Percentiles rank a stretch among this genome's conserved stretches.
These are phyloP conservation scores for Rhytidiadelphus loreus DNA, from an alignment of 225 moss, liverwort and hornwort genomes.

Conservation along the genomic window DNA sequence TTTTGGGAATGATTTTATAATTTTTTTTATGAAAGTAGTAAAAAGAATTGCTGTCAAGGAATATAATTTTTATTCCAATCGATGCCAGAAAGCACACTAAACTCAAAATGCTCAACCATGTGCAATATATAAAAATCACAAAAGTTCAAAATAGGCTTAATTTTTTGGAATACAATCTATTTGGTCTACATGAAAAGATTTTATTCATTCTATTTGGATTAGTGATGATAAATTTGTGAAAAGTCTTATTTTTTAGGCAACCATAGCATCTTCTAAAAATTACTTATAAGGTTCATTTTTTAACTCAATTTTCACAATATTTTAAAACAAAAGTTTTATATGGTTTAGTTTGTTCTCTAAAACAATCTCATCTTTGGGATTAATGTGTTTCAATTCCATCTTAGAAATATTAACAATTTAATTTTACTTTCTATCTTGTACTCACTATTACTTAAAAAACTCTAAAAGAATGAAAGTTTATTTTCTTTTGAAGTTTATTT, in stretches of 20 bases:
- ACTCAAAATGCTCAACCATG: background rate
- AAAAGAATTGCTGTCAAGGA: background rate
- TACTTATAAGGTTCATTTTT: background rate
- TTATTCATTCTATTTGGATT: background rate
- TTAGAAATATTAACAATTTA: background rate
- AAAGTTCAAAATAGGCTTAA: background rate
- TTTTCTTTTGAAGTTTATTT: too few species aligned
- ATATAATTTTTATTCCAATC: too few species aligned
- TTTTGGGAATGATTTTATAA: background rate
- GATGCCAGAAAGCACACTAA: rapidly evolving
- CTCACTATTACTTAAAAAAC: background rate
- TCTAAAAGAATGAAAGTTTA: too few species aligned
- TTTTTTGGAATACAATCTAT: background rate
- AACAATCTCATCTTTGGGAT: background rate
- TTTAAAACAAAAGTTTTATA: background rate
- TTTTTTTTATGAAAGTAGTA: rapidly evolving
- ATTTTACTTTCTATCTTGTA: background rate
- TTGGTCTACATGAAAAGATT: background rate
- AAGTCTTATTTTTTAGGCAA: background rate
- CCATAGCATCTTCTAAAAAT: background rate
- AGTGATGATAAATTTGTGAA: background rate
- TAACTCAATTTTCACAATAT: background rate
- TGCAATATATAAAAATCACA: background rate
- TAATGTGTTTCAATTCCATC: background rate
- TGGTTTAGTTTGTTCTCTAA: background rate